These are phyloP conservation scores for Suhomyces kilbournensis DNA, from an alignment of 805 yeast species.

Conservation along the genomic window DNA sequence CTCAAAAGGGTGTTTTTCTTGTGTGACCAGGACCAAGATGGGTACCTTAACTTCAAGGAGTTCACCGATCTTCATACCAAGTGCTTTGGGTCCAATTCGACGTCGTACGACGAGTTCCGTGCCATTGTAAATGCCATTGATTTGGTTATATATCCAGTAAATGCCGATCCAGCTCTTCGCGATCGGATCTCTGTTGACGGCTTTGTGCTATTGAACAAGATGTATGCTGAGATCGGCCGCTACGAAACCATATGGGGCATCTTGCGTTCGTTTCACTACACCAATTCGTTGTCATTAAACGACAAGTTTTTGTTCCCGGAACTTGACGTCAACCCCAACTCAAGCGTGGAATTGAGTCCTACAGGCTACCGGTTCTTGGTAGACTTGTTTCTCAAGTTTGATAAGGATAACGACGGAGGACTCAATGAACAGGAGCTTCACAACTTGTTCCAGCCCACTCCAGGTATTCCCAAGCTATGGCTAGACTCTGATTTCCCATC, in stretches of 20 bases:
- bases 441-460: slow-evolving; percentile 79
- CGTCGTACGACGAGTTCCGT: slow-evolving; percentile 27
- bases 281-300: slow-evolving; percentile 83
- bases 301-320: slow-evolving; percentile 79
- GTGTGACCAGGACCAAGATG: slow-evolving; percentile 90
- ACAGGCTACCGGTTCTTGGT: slow-evolving; percentile 89
- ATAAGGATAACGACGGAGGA: slow-evolving; percentile 96
- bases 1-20: slow-evolving; percentile 77
- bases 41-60: slow-evolving; percentile 68
- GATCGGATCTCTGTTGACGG: slow-evolving; percentile 71
- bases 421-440: slow-evolving; percentile 68
- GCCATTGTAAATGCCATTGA: slow-evolving; percentile 33
- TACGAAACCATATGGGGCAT: slow-evolving; percentile 99
- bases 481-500: slow-evolving; percentile 78
- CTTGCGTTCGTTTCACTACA: slow-evolving; percentile 80
- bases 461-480: slow-evolving; percentile 91
- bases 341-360: slow-evolving; percentile 90
- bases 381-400: slow-evolving; percentile 82
- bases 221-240: slow-evolving; percentile 86
- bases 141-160: slow-evolving; percentile 28
- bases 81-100: slow-evolving; percentile 56
- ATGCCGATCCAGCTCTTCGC: neutral
- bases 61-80: slow-evolving; percentile 64
- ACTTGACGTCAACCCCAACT: slow-evolving; percentile 65
- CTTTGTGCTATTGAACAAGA: slow-evolving; percentile 70